Base-by-base conservation (phyloP, 2,329 filamentous ascomycete genomes). In the Pseudocercospora crystallina region DNA sequence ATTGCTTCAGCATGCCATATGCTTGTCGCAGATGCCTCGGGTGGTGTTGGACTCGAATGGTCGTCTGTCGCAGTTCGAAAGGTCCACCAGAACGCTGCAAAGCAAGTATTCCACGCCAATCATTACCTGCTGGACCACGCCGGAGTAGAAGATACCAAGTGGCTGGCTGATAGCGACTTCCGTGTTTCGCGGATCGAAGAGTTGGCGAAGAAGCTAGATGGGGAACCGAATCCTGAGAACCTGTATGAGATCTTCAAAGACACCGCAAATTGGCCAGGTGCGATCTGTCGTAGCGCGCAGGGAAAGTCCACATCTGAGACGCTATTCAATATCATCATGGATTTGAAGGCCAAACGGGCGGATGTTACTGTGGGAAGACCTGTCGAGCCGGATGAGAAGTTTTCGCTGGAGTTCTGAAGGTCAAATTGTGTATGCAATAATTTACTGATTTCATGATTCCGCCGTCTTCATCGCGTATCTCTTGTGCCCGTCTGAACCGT, bases 1-100 rank as follows among this genome's bases (percentile, higher is more conserved):
- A 73, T 83, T 41, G 80, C 80, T 0, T 70, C 71, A 8, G 71
- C 78, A 3, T 79, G 77, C 44, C 78, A 82, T 54, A 81, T 83
- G 54, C 65, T 80, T 0, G 65, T 83, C 33, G 79, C 74, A 0
- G 80, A 83, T 61, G 39, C 13, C 8, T 68, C 59, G 0, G 74
- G 73, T 0, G 71, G 71, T 0, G 59, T 76, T 4, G 79, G 80
- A 0, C 56, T 82, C 5, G 80, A 83, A 59, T 81, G 74, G 69
- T 61, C 63, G 54, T 47, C 68, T 57, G 13, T 67, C 58, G 59
- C 69, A 51, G 26, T 67, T n/a, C 48, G 58, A 49, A 68, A 57
- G 62, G 54, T 67, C 9, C 55, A 56, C 51, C 62, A 70, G 53
- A 72, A 75, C 56, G 49, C 38, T 0, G 48, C 41, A 1, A 62